Evolutionary conservation across 1,284 basidiomycete species (phyloP), one percentile per base, ranked within the genome.

Genomic region (Golubevia pallescens): DNA sequence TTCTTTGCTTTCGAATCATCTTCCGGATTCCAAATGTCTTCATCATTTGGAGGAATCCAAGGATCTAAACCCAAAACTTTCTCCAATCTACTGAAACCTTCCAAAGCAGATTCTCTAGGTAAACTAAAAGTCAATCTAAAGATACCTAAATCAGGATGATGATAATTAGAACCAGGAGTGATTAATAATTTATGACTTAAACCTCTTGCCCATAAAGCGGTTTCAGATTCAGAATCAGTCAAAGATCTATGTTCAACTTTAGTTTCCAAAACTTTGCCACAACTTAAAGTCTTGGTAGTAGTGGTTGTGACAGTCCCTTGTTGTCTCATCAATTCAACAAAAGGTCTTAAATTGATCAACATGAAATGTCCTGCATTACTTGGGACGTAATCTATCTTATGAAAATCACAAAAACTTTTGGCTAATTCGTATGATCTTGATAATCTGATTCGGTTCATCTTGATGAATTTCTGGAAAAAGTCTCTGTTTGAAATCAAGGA

Each of bases 281-380:
- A 4, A 5, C 34, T 10, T 5, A 10, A 38, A 4, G 34, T 38
- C 5, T 4, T 38, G 10, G 34, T 38, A 38, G 34, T 38, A 4
- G 34, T 38, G 10, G 34, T 38, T 5, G 34, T 38, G 3, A 10
- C 10, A 5, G 34, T 10, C 3, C 34, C 34, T 38, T 38, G 34
- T 5, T 4, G 10, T 38, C 34, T 38, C 34, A 38, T 38, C 34
- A 38, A 38, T 38, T 38, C 34, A 38, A 38, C 34, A 38, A 38
- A 38, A 38, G 34, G 34, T 38, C 10, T 38, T 10, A 38, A 38
- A 38, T 38, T 10, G 3, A 38, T 38, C 10, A 38, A 38, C 34
- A 38, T 38, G 34, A 71, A 71, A 34, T 69, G 67, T 19, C 69
- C 69, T 19, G 69, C 69, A 52, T 68, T 69, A 55, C 57, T 48